Percentiles rank a stretch among this genome's conserved stretches.
These are phyloP conservation scores for Pinus albicaulis DNA, from an alignment of 75 land plant species.

Conservation along the genomic window DNA sequence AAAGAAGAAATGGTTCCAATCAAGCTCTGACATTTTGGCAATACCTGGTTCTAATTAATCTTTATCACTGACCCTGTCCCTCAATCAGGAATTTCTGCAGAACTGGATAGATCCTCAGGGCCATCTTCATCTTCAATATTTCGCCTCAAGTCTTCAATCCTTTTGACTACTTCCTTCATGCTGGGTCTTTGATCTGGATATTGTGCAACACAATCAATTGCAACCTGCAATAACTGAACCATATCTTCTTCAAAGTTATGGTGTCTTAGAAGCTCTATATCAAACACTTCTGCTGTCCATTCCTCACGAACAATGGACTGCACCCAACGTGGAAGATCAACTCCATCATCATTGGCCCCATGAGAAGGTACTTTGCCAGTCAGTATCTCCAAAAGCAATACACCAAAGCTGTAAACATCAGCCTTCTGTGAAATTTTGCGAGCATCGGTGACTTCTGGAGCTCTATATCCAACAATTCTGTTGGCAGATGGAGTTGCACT, in stretches of 20 bases:
- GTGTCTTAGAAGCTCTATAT: constrained; percentile 69
- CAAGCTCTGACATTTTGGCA: background rate
- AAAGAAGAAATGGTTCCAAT: background rate
- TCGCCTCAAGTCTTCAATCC: constrained; percentile 40
- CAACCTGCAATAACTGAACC: constrained; percentile 64
- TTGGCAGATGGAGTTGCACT: constrained; percentile 41
- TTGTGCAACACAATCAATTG: constrained; percentile 49
- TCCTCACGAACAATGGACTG: constrained; percentile 75
- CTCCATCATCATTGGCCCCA: constrained; percentile 67
- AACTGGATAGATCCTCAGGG: background rate
- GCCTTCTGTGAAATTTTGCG: constrained; percentile 74
- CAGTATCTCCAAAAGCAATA: constrained; percentile 72
- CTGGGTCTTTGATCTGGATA: constrained; percentile 68
- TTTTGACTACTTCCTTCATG: constrained; percentile 45
- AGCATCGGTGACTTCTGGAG: constrained; percentile 81
- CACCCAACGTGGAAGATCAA: constrained; percentile 88
- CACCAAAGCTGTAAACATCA: constrained; percentile 90
- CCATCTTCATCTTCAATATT: background rate
- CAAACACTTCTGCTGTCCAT: constrained; percentile 84
- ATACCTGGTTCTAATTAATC: background rate
- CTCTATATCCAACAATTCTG: constrained; percentile 69
- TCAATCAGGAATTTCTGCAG: background rate
- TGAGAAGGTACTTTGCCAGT: constrained; percentile 72
- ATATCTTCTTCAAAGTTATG: constrained; percentile 75
- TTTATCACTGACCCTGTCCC: background rate